Conservation (phyloP, 495 filamentous ascomycete genomes). For the Aspergillus cristatus region DNA sequence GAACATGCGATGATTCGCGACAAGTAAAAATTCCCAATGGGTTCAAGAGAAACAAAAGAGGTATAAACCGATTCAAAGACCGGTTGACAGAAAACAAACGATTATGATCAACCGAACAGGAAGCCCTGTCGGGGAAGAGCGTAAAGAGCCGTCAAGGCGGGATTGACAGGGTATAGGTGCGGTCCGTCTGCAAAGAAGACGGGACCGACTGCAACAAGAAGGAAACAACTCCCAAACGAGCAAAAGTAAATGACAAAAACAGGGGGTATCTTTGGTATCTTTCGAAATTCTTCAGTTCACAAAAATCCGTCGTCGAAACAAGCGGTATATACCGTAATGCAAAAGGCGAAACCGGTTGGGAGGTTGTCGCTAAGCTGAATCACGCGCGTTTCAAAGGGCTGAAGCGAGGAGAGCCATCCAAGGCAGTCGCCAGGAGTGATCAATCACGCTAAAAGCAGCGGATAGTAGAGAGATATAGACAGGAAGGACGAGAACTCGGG, state of each 20-base stretch:
- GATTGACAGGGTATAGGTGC: constrained; percentile 22
- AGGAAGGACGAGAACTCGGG: constrained; percentile 18
- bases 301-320: constrained; percentile 28
- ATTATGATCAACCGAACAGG: constrained; percentile 12
- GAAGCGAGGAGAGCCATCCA: no score
- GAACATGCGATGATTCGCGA: constrained; percentile 41
- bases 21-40: constrained; percentile 11
- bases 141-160: constrained; percentile 38
- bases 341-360: background rate
- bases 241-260: no score
- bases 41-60: constrained; percentile 13
- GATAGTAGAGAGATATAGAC: constrained; percentile 12
- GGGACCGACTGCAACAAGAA: constrained; percentile 19
- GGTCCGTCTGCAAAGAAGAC: constrained; percentile 20
- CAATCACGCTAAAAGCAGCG: background rate
- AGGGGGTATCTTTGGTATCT: constrained; percentile 30
- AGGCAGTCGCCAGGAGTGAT: no score
- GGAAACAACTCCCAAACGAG: constrained; percentile 19
- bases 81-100: constrained; percentile 5
- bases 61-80: constrained; percentile 1
- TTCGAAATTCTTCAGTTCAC: constrained; percentile 24
- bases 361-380: no score
- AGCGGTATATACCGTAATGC: constrained; percentile 22
- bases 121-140: constrained; percentile 21
- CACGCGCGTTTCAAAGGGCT: no score